Evolutionary conservation across 768 basidiomycete species (phyloP).

Genomic region (Tricholomella constricta): DNA sequence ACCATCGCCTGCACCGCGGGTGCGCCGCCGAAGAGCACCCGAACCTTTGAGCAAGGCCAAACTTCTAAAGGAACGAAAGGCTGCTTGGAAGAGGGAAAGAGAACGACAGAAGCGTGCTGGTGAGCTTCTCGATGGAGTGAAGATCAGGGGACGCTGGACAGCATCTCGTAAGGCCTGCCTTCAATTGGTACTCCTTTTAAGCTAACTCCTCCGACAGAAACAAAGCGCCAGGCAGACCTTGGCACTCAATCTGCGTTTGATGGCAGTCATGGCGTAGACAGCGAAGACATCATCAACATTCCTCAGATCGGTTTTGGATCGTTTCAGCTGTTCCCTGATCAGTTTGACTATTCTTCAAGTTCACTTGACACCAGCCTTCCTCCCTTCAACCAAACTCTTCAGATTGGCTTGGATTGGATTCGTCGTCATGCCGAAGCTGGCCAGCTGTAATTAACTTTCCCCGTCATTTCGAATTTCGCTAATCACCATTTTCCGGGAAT

Average conservation of each 20-base stretch:
- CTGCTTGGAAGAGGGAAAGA: slow-evolving; percentile 46
- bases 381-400: slow-evolving; percentile 53
- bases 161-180: slow-evolving; percentile 45
- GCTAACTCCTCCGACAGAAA: slow-evolving; percentile 32
- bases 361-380: slow-evolving; percentile 48
- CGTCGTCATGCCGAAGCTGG: slow-evolving; percentile 45
- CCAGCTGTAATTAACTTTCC: slow-evolving; percentile 36
- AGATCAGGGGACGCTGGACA: slow-evolving; percentile 62
- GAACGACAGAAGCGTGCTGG: slow-evolving; percentile 35
- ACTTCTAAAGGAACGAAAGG: slow-evolving; percentile 51
- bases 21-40: slow-evolving; percentile 35
- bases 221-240: slow-evolving; percentile 47
- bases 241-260: slow-evolving; percentile 54
- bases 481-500: slow-evolving; percentile 1
- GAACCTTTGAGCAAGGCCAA: slow-evolving; percentile 47
- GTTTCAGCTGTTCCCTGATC: slow-evolving; percentile 73
- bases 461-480: background rate
- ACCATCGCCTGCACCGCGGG: slow-evolving; percentile 41
- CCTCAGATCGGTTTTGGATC: slow-evolving; percentile 57
- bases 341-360: slow-evolving; percentile 47
- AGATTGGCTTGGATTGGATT: slow-evolving; percentile 60
- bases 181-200: background rate
- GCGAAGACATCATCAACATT: slow-evolving; percentile 61
- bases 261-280: slow-evolving; percentile 67
- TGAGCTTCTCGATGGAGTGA: slow-evolving; percentile 39